These are phyloP conservation scores for Barbatosphaeria neglecta DNA, from an alignment of 495 filamentous ascomycete genomes.

Conservation along the genomic window DNA sequence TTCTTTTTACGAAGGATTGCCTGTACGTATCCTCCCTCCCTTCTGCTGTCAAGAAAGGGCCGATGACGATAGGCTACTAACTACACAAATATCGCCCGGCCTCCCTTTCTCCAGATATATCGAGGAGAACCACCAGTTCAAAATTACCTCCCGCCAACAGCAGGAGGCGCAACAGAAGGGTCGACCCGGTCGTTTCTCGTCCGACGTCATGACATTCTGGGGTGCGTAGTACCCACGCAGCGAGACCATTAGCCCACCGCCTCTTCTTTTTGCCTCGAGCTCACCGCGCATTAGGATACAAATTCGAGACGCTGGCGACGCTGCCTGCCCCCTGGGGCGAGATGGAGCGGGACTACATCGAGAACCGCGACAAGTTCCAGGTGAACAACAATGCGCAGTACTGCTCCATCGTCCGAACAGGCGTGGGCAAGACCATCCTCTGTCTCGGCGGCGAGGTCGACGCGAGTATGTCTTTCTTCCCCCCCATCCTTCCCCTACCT, in stretches of 20 bases:
- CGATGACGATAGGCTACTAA: too few relatives aligned
- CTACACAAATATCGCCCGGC: too few relatives aligned
- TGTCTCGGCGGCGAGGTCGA: slow-evolving; percentile 94
- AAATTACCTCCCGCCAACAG: slow-evolving; percentile 39
- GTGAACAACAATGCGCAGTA: slow-evolving; percentile 88
- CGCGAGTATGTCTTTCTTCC: slow-evolving; percentile 44
- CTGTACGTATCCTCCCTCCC: slow-evolving; percentile 51
- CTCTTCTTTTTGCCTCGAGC: background rate
- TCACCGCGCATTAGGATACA: slow-evolving; percentile 57
- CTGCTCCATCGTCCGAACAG: slow-evolving; percentile 83
- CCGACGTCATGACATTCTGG: slow-evolving; percentile 45
- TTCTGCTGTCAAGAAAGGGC: background rate
- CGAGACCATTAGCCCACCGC: too few relatives aligned
- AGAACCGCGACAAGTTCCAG: slow-evolving; percentile 52
- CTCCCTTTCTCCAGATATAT: too few relatives aligned
- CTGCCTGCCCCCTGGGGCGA: slow-evolving; percentile 61
- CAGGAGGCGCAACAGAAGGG: slow-evolving; percentile 56
- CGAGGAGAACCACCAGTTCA: slow-evolving; percentile 74
- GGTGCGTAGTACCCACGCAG: slow-evolving; percentile 29
- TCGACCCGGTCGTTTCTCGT: slow-evolving; percentile 21
- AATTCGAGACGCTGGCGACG: slow-evolving; percentile 81
- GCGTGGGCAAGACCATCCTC: slow-evolving; percentile 59
- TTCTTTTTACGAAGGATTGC: too few relatives aligned
- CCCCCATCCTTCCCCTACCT: background rate
- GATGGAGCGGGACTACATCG: slow-evolving; percentile 62